Percentiles rank a stretch among this genome's conserved stretches.
Evolutionary conservation across 192 early-diverging fungal genomes (phyloP).

Genomic region (Chytriomyces sp.): DNA sequence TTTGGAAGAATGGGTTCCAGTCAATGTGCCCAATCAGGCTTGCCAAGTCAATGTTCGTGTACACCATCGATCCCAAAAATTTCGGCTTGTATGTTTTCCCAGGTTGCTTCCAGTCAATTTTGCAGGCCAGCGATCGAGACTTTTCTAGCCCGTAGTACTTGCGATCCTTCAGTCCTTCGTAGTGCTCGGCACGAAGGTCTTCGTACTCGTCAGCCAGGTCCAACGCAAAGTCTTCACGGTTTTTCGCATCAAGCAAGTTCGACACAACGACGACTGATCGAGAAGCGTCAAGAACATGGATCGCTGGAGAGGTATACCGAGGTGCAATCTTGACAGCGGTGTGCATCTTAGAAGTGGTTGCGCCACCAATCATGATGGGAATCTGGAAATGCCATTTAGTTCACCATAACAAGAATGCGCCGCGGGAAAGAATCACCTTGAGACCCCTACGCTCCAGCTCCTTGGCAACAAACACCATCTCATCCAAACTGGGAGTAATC

Average conservation of each 20-base stretch:
- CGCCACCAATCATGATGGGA: constrained; percentile 92
- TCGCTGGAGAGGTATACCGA: constrained; percentile 76
- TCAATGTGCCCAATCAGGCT: constrained; percentile 85
- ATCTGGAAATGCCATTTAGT: constrained; percentile 49
- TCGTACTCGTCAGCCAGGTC: constrained; percentile 93
- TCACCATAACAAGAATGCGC: constrained; percentile 12
- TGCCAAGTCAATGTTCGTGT: constrained; percentile 77
- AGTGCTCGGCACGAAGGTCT: constrained; percentile 91
- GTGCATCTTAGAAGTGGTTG: constrained; percentile 95
- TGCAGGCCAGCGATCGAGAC: constrained; percentile 66
- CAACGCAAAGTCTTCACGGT: constrained; percentile 83
- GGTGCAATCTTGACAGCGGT: constrained; percentile 97
- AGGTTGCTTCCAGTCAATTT: constrained; percentile 74
- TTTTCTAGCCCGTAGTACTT: constrained; percentile 73
- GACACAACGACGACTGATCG: constrained; percentile 90
- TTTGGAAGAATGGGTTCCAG: constrained; percentile 99
- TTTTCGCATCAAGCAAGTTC: constrained; percentile 77
- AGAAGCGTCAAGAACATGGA: constrained; percentile 92
- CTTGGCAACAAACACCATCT: constrained; percentile 96
- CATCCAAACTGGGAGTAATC: constrained; percentile 94
- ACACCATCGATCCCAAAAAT: constrained; percentile 79
- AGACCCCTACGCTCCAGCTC: constrained; percentile 87
- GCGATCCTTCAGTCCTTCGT: constrained; percentile 87
- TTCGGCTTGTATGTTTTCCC: constrained; percentile 78
- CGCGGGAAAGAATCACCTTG: constrained; percentile 51